Evolutionary conservation across 345 rosid genomes (phyloP), one percentile per base, ranked within the genome.

Genomic region (Balakata baccata): DNA sequence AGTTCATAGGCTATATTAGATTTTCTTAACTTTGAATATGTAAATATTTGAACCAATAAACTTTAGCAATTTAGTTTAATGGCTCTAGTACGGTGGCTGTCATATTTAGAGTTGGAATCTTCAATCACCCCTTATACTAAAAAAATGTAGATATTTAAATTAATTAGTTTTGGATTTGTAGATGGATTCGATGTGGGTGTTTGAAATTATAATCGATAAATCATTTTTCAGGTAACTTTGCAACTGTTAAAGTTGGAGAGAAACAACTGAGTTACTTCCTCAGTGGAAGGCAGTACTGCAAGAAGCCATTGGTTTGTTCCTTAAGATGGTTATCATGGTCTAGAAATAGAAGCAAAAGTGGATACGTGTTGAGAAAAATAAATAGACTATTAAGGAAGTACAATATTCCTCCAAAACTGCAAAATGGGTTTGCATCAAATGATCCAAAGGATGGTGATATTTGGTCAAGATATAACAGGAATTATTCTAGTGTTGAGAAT

Each of bases 361-460:
- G 53, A 12, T 34, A 9, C 12, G 3, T 22, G 38, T 12, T 14
- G 66, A 34, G 22, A 14, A 1, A 12, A 46, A 5, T 45, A 8
- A 25, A n/a, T 22, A 57, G 45, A 43, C 3, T 62, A 22, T n/a
- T 57, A 13, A 38, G 38, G 17, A 68, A 68, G 16, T 3, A 14
- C 22, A 7, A 49, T 22, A 13, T 68, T 60, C n/a, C n/a, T 18
- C 72, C 34, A 17, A 34, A 29, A 50, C 34, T 61, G 29, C 41
- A 65, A 20, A 53, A 50, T 39, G 53, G 17, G 38, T 41, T 17
- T 64, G 37, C 70, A 7, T 64, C 79, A 47, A 45, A 29, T 38
- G 18, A 54, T 54, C 10, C 12, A 4, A 69, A 54, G 47, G 64
- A 76, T 29, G 34, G 34, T 29, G 34, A 29, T 29, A 1, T 29